A percentile compares a stretch with the other conserved stretches of the same genome.
phyloP scores from a whole-genome alignment of 805 yeast genomes.

The Nakazawaea anatomiae region DNA sequence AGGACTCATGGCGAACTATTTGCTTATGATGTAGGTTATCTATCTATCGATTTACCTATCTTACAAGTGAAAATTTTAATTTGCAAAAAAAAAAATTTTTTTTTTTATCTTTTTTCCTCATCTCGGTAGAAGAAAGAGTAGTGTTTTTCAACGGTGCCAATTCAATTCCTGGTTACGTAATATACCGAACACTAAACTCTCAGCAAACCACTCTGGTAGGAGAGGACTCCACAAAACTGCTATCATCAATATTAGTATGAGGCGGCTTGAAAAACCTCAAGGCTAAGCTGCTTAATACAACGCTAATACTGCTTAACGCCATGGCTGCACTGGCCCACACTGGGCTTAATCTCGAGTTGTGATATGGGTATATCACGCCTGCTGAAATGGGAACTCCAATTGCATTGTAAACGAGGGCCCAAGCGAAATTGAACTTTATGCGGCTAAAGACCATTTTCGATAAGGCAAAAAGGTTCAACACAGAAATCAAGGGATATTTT shows the following conservation, averaged over 20 bases:
- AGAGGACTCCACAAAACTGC: not conserved
- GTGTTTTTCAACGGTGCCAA: not conserved
- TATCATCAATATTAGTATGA: conserved; percentile 10
- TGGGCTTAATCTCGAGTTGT: conserved; percentile 49
- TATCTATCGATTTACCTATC: not conserved
- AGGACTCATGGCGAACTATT: conserved; percentile 4
- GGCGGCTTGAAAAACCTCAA: conserved; percentile 41
- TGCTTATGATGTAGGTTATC: not conserved
- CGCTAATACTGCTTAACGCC: conserved; percentile 56
- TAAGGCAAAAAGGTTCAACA: conserved; percentile 49
- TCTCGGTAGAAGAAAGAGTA: not conserved
- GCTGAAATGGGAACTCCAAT: conserved; percentile 62
- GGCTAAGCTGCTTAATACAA: conserved; percentile 49
- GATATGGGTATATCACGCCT: conserved; percentile 56
- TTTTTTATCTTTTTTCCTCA: conserved; percentile 2
- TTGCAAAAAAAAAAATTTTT: not conserved
- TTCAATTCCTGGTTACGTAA: too few relatives aligned
- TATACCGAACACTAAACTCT: not conserved
- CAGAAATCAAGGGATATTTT: conserved; percentile 40
- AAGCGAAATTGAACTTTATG: conserved; percentile 51
- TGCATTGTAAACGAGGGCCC: conserved; percentile 54
- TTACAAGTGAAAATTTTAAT: conserved; percentile 5
- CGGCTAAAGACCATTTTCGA: conserved; percentile 44
- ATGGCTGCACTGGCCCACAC: conserved; percentile 67
- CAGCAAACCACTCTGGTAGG: not conserved